Conservation (phyloP, 441 rosid genomes). For the Cnidoscolus chayamansa region DNA sequence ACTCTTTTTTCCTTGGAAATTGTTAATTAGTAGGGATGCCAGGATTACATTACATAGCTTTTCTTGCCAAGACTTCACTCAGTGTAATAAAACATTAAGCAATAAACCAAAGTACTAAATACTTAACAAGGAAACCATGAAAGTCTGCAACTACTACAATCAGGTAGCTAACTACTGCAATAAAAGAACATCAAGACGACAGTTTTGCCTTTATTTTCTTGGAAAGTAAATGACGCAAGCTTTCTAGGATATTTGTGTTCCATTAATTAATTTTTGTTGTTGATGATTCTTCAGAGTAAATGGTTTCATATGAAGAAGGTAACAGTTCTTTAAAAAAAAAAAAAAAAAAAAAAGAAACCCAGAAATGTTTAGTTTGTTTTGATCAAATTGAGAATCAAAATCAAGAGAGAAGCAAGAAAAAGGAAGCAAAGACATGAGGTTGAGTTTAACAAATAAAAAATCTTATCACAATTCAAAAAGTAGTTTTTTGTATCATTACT, state of each 20-base stretch:
- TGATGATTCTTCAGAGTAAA: background rate
- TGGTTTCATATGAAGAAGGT: background rate
- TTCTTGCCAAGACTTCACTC: background rate
- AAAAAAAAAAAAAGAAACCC: background rate
- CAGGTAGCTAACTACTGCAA: background rate
- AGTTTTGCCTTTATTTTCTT: slow-evolving; percentile 16
- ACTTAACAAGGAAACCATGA: background rate
- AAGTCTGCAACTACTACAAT: slow-evolving; percentile 11
- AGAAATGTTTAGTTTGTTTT: background rate
- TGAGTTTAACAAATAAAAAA: slow-evolving; percentile 2
- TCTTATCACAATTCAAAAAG: slow-evolving; percentile 17
- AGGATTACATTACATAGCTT: too few relatives aligned
- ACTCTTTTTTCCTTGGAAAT: slow-evolving; percentile 4
- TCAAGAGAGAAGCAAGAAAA: background rate
- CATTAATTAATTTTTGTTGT: background rate
- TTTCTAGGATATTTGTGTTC: background rate
- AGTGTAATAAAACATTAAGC: background rate
- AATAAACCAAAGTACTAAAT: background rate
- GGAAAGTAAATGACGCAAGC: background rate
- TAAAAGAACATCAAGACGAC: slow-evolving; percentile 8
- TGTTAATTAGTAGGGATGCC: background rate
- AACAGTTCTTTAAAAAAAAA: too few relatives aligned
- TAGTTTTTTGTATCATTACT: slow-evolving; percentile 32
- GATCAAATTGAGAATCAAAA: slow-evolving; percentile 9
- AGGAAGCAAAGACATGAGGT: background rate